Evolutionary conservation across 2,329 filamentous ascomycete species (phyloP), one percentile per base, ranked within the genome.

Genomic region (Sporothrix humicola): DNA sequence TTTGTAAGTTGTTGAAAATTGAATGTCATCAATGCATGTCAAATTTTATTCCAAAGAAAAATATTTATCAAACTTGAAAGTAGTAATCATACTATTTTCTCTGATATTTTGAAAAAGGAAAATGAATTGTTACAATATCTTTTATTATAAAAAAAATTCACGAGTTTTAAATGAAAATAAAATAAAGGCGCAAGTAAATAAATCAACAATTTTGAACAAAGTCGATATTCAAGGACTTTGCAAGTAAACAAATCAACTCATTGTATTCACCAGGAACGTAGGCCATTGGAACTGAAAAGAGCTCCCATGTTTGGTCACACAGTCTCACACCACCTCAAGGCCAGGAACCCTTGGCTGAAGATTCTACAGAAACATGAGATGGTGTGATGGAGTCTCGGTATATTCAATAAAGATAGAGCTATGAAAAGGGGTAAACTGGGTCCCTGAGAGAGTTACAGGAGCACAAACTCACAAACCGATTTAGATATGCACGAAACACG

Each of bases 351-450:
- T 7, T 7, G 61, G n/a, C n/a, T 26, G 20, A 6, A 17, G n/a
- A 37, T 37, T 37, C 31, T 2, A 37, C 31, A 37, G 31, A 5
- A 48, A 26, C 12, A 12, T 26, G 42, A 66, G 61, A 66, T 66
- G 61, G 46, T 66, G 61, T 48, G 61, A 66, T 66, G 61, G 46
- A 48, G 61, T 66, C 61, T 66, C 61, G 20, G 61, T 66, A 66
- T 15, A 66, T 46, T 26, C 42, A 26, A 66, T 15, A 26, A 66
- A 48, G 4, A 8, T n/a, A 52, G 1, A 52, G 15, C 8, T n/a
- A 26, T 1, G 17, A 66, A 59, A 44, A 26, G 61, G 42, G 61
- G 61, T 48, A 26, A 66, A 48, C 20, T 5, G 20, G 42, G 61
- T 42, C 12, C 10, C 31, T 7, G 52, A 56, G 52, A 2, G 9